Conservation (phyloP, 495 filamentous ascomycete species). For the Choiromyces venosus region DNA sequence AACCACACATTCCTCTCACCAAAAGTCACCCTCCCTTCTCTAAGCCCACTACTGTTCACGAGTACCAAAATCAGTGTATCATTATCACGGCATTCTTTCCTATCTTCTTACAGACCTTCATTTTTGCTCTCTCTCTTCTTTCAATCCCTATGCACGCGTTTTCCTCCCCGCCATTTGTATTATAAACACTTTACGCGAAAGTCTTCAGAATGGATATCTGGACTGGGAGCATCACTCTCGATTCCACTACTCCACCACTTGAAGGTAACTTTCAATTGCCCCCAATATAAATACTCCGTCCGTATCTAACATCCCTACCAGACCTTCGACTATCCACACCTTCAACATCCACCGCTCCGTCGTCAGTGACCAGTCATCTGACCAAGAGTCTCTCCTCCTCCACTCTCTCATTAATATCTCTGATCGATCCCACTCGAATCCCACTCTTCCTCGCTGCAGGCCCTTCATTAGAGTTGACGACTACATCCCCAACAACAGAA, state of each 20-base stretch:
- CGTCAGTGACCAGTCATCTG: slow-evolving; percentile 33
- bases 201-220: slow-evolving; percentile 28
- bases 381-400: slow-evolving; percentile 30
- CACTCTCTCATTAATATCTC: slow-evolving; percentile 28
- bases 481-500: slow-evolving; percentile 29
- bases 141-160: background rate
- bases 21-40: background rate
- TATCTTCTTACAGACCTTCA: background rate
- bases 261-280: slow-evolving; percentile 16
- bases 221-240: slow-evolving; percentile 29
- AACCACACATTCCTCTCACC: background rate
- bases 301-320: slow-evolving; percentile 9
- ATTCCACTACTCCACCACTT: slow-evolving; percentile 14
- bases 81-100: background rate
- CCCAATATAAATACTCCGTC: background rate
- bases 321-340: slow-evolving; percentile 30
- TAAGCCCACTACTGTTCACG: background rate
- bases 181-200: background rate
- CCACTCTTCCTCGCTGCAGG: slow-evolving; percentile 39
- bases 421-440: slow-evolving; percentile 38
- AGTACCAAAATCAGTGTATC: background rate
- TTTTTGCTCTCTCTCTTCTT: background rate
- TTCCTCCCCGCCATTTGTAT: background rate
- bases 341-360: slow-evolving; percentile 24
- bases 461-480: slow-evolving; percentile 39